Evolutionary conservation across 2,329 filamentous ascomycete species (phyloP), one percentile per base, ranked within the genome.

Genomic region (Nigrospora osmanthi): DNA sequence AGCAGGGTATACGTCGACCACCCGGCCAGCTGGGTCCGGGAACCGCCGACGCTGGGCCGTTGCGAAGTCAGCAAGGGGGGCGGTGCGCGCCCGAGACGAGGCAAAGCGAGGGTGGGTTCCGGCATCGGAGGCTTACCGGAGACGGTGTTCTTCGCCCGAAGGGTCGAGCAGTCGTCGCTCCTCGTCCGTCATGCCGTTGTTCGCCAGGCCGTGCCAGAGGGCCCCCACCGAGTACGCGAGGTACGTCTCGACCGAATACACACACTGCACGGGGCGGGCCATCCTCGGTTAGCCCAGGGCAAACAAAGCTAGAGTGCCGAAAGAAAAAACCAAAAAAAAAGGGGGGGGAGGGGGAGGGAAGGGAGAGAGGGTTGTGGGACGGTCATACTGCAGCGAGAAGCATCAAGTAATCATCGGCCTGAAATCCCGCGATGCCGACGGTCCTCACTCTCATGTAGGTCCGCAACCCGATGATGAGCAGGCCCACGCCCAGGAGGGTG

Each of bases 371-470:
- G n/a, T n/a, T n/a, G n/a, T n/a, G n/a, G n/a, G n/a, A n/a, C n/a
- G n/a, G n/a, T n/a, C 34, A 30, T 11, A 43, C 42, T 11, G 42
- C 34, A 9, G 72, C 76, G 15, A 78, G n/a, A 38, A 73, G 59
- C 61, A 81, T 78, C 30, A 83, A 55, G 52, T 76, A 81, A 49
- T 84, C 80, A 56, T 83, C 80, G 1, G 69, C 64, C 50, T 71
- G 67, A 45, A 83, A 69, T n/a, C 68, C 66, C 45, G 59, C 62
- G 34, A 71, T 61, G 13, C 79, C 78, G 2, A 72, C 70, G 11
- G 64, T 59, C 31, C 57, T 64, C 51, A 73, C 63, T 39, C 80
- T 66, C 11, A 75, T 68, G 42, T 68, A 70, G 2, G 71, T 69
- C 31, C 80, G 69, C 11, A 82, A 53, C 9, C 56, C 55, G 12